A percentile compares a stretch with the other conserved stretches of the same genome.
These are phyloP conservation scores for Malus hybrid DNA, from an alignment of 331 rosid species.

Conservation along the genomic window DNA sequence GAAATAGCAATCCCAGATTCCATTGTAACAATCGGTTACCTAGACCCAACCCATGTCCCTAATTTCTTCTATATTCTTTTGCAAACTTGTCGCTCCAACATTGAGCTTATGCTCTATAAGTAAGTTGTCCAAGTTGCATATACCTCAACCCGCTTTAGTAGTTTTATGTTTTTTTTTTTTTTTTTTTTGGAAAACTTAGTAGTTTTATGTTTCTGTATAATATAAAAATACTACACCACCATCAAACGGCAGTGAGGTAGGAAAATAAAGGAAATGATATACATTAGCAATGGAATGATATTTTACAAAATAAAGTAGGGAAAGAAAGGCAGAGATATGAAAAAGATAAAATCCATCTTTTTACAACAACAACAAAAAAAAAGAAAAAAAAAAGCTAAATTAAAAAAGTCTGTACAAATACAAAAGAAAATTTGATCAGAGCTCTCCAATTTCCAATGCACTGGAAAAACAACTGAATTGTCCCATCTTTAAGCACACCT, in stretches of 20 bases:
- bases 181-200: too few relatives aligned
- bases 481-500: conserved; percentile 22
- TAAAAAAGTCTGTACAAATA: not conserved
- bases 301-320: not conserved
- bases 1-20: not conserved
- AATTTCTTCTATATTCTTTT: not conserved
- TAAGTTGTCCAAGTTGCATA: not conserved
- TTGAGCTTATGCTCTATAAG: not conserved
- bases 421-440: not conserved
- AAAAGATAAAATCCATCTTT: conserved; percentile 32
- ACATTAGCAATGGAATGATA: not conserved
- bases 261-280: not conserved
- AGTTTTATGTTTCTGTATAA: too few relatives aligned
- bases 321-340: not conserved
- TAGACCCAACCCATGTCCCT: not conserved
- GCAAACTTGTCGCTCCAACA: not conserved
- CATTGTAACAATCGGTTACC: not conserved
- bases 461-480: conserved; percentile 16
- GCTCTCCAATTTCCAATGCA: conserved; percentile 6
- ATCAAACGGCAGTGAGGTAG: not conserved
- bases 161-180: too few relatives aligned
- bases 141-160: not conserved
- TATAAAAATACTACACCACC: not conserved
- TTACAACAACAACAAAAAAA: not conserved
- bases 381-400: not conserved